phyloP scores from a whole-genome alignment of 2,329 filamentous ascomycete genomes.

The Sporothrix variecibatus region DNA sequence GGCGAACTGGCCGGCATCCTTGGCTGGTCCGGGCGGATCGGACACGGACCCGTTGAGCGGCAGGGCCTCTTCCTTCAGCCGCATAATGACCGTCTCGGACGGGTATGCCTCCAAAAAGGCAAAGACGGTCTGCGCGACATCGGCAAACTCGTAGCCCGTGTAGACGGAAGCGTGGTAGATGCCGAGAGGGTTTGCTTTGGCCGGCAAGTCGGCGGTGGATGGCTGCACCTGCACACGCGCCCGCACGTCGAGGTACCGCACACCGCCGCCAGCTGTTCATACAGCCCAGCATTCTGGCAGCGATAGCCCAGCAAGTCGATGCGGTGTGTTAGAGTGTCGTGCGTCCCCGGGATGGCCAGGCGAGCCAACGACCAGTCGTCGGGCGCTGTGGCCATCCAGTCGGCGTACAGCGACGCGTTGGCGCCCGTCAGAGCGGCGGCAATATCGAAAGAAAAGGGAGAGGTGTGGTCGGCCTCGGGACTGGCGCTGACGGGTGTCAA shows the following conservation, averaged over 20 bases:
- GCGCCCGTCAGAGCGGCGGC: conserved; percentile 29
- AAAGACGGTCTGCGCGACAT: conserved; percentile 48
- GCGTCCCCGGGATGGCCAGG: conserved; percentile 54
- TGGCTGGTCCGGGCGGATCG: conserved; percentile 24
- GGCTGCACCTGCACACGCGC: conserved; percentile 40
- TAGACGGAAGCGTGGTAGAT: conserved; percentile 51
- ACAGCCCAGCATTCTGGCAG: conserved; percentile 52
- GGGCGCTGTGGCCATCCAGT: conserved; percentile 49
- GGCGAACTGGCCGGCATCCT: background rate
- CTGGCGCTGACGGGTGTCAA: background rate
- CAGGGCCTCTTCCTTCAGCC: conserved; percentile 51
- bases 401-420: conserved; percentile 31
- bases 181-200: conserved; percentile 43
- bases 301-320: conserved; percentile 42
- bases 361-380: conserved; percentile 45
- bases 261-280: conserved; percentile 48
- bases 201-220: no score
- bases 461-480: conserved; percentile 29
- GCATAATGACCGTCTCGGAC: conserved; percentile 51
- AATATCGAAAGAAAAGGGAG: conserved; percentile 48
- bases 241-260: conserved; percentile 55
- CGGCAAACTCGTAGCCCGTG: conserved; percentile 48
- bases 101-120: conserved; percentile 50
- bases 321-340: conserved; percentile 55
- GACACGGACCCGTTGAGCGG: conserved; percentile 36